Base-by-base conservation (phyloP, 208 protist genomes). In the Trypanosoma avium region DNA sequence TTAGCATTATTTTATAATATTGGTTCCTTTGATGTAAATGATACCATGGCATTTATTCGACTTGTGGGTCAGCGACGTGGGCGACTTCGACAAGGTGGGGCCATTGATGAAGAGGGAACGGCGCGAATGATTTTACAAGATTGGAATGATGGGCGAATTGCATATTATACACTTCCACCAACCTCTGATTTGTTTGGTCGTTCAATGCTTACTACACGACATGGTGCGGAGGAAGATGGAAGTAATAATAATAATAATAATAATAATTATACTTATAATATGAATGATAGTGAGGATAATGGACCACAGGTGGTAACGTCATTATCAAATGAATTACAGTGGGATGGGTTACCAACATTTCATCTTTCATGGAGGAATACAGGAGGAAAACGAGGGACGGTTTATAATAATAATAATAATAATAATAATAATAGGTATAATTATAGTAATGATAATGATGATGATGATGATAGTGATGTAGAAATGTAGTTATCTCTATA, bases 131-230 rank as follows among this genome's bases (percentile, higher is more conserved):
- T 99, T 29, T 65, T 99, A 17, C 69, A 93, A 32, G 96, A 98
- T 69, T 99, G 97, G 96, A 98, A 97, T 67, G 75, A 90, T 47
- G 97, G 97, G 50, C 84, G 86, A 46, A 98, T 99, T 57, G 79
- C 85, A 29, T 99, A 98, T 81, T 99, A 97, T 82, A 98, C 97
- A 4, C 61, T 90, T 13, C 96, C 97, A 27, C 96, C 97, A 3
- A 78, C 70, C 6, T 78, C 78, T 0, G 81, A 87, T 35, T 70
- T 79, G 30, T 82, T 90, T 43, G 84, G 79, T 48, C 47, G 80
- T 2, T 19, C 24, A 43, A 50, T 27, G 65, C 22, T 76, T 17
- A 54, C 67, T 33, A 65, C 30, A 64, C 32, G 4, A n/a, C n/a
- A n/a, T n/a, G n/a, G n/a, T 13, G 66, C 47, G 19, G 68, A 66